Base-by-base conservation (phyloP, 2,329 filamentous ascomycete genomes). In the Ramichloridium luteum region DNA sequence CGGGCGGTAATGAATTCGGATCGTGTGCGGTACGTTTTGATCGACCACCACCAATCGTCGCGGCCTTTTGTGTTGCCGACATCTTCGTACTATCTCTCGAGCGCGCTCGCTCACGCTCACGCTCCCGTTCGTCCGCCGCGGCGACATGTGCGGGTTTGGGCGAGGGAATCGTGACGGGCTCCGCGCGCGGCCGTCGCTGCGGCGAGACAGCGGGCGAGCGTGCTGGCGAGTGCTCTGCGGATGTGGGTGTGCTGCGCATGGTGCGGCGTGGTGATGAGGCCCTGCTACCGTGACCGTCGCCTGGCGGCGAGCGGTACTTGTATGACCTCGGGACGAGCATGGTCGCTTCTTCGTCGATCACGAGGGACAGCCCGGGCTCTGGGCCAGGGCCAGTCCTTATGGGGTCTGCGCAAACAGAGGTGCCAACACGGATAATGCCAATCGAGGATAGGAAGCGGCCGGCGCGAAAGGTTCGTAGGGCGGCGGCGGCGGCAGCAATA, bases 311-410 rank as follows among this genome's bases (percentile, higher is more conserved):
- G 33, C 53, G 47, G 47, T 60, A 61, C 34, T 55, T 54, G 47
- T 58, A 65, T 37, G 59, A 59, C 44, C 59, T 56, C 46, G 61
- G 59, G 46, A 62, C 60, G 50, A 64, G 57, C 58, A 64, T 64
- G 30, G 30, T 34, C 12, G 12, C 15, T n/a, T 13, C 25, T 27
- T 27, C 25, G 25, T 5, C 25, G 25, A 13, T 6, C 25, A 6
- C 25, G 25, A 13, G 15, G 6, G 25, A 36, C n/a, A n/a, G n/a
- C n/a, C n/a, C n/a, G n/a, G n/a, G n/a, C n/a, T n/a, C n/a, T n/a
- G n/a, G n/a, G n/a, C n/a, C n/a, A n/a, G n/a, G n/a, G n/a, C n/a
- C n/a, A n/a, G n/a, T n/a, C n/a, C n/a, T n/a, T n/a, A n/a, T n/a
- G n/a, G n/a, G n/a, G n/a, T n/a, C n/a, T n/a, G n/a, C n/a, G n/a